Percentiles rank a stretch among this genome's conserved stretches.
These are phyloP conservation scores for Takakia lepidozioides DNA, from an alignment of 225 moss, liverwort and hornwort genomes.

Conservation along the genomic window DNA sequence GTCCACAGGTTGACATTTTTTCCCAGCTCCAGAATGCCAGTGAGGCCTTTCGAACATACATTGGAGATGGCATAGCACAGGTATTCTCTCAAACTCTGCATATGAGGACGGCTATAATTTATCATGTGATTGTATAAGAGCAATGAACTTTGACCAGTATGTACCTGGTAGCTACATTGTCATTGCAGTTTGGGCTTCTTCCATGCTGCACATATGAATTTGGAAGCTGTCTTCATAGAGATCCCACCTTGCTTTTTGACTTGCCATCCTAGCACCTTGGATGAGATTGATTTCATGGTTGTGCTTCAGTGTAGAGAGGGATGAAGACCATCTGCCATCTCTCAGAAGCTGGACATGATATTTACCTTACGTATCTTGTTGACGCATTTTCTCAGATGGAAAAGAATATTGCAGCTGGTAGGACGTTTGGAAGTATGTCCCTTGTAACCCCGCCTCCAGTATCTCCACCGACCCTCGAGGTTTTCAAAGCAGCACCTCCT, in stretches of 20 bases:
- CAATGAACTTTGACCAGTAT: no score
- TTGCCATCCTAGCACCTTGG: no score
- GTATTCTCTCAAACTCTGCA: slow-evolving; percentile 11
- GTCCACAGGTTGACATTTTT: slow-evolving; percentile 91
- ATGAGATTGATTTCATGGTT: no score
- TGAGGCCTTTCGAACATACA: slow-evolving; percentile 93
- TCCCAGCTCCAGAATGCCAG: slow-evolving; percentile 98
- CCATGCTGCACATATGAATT: no score
- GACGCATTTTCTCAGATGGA: slow-evolving; percentile 77
- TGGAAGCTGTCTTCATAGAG: no score
- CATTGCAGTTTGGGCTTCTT: no score
- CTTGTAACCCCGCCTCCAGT: slow-evolving; percentile 76
- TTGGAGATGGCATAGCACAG: slow-evolving; percentile 91
- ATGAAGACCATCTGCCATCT: background rate
- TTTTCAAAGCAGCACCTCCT: slow-evolving; percentile 27
- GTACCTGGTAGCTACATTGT: no score
- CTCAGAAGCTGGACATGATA: no score
- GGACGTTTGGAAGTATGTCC: slow-evolving; percentile 72
- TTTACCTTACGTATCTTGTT: no score
- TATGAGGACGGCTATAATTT: background rate
- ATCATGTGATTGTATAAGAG: no score
- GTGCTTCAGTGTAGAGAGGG: no score
- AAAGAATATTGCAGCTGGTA: slow-evolving; percentile 80
- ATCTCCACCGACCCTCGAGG: slow-evolving; percentile 36
- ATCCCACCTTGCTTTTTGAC: no score